These are phyloP conservation scores for Gaultheria prostrata DNA, from an alignment of 148 eudicot genomes.

Conservation along the genomic window DNA sequence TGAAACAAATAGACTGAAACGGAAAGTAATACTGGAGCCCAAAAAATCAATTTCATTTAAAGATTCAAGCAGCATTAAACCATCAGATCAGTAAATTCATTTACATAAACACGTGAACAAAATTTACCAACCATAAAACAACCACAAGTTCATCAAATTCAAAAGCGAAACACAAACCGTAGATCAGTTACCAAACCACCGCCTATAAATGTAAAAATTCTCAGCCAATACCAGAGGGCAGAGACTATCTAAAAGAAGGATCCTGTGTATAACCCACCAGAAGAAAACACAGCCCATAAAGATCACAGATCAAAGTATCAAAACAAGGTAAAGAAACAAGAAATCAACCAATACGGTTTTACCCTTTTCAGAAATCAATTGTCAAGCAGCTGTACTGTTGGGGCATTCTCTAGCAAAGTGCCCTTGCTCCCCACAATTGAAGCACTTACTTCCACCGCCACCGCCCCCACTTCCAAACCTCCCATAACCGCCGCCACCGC, in stretches of 20 bases:
- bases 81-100: not conserved
- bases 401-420: constrained; percentile 59
- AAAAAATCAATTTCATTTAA: not conserved
- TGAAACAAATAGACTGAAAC: not conserved
- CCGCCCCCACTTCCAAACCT: not conserved
- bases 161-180: constrained; percentile 13
- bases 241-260: constrained; percentile 8
- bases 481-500: constrained; percentile 22
- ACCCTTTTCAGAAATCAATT: not conserved
- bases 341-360: constrained; percentile 15
- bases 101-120: not conserved
- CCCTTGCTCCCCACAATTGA: constrained; percentile 39
- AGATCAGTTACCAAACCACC: constrained; percentile 10
- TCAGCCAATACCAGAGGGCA: constrained; percentile 6
- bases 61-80: constrained; percentile 10
- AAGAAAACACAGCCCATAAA: not conserved
- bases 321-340: constrained; percentile 6
- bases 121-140: not conserved
- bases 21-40: not conserved
- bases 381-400: constrained; percentile 1
- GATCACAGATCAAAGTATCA: not conserved
- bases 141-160: constrained; percentile 2
- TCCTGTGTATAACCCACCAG: constrained; percentile 14
- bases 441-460: constrained; percentile 22
- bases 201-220: constrained; percentile 13